phyloP scores from a whole-genome alignment of 2,329 filamentous ascomycete species.

The Aspergillus tamarii region DNA sequence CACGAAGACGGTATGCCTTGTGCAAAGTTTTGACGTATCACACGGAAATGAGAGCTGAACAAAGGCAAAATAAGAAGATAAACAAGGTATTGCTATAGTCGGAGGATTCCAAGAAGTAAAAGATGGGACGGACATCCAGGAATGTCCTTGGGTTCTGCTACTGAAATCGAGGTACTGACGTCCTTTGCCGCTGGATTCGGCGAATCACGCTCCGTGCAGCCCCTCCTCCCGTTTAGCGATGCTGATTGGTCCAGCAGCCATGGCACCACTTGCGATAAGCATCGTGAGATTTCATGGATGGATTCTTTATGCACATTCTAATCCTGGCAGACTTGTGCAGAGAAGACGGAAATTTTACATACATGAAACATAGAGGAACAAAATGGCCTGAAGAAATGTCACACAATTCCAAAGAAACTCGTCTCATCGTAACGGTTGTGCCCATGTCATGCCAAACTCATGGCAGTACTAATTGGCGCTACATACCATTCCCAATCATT shows the following conservation, averaged over 20 bases:
- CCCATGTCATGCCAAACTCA: constrained; percentile 44
- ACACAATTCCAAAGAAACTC: not conserved
- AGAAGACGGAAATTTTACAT: not conserved
- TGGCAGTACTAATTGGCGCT: constrained; percentile 45
- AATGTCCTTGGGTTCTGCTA: not conserved
- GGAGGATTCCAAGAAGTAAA: not conserved
- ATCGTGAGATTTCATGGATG: not conserved
- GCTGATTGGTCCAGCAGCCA: not conserved
- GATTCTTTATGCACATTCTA: not conserved
- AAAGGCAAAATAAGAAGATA: not conserved
- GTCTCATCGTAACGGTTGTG: not conserved
- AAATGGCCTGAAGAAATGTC: not conserved
- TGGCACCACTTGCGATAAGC: not conserved
- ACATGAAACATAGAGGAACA: not conserved
- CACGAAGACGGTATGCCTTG: not conserved
- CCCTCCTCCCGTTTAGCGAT: not conserved
- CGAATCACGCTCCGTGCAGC: constrained; percentile 5
- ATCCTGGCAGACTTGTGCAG: too few species aligned
- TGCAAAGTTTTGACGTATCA: not conserved
- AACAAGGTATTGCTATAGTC: not conserved
- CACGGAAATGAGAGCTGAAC: too few species aligned
- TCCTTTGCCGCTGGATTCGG: constrained; percentile 2
- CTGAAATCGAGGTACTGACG: not conserved
- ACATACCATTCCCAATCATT: constrained; percentile 51
- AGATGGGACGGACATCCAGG: not conserved